Evolutionary conservation across 208 protist species (phyloP), one percentile per base, ranked within the genome.

Genomic region (Leishmania aethiopica): DNA sequence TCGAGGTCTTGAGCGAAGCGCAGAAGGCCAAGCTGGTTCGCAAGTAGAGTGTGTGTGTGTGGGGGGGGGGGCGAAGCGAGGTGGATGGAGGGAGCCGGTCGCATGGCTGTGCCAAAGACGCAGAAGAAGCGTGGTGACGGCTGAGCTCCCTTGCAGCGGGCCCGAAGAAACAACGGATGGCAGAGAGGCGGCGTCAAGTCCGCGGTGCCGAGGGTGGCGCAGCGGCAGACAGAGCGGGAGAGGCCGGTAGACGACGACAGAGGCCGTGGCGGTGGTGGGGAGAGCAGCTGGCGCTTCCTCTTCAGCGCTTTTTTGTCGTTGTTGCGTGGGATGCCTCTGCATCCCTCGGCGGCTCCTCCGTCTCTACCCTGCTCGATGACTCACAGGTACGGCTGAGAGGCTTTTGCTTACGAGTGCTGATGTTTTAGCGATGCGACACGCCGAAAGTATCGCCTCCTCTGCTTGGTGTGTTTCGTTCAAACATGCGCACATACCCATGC

Each of bases 11-110:
- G 91, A 95, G 92, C 0, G 85, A 88, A 15, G 15, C 77, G 51
- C 94, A 97, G 84, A 86, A 84, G 79, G 76, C 71, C 3, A 89
- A 93, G 77, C 86, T 97, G 42, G 19, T 94, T 11, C 55, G 66
- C 60, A 85, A 86, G 77, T 80, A 86, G 28, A 67, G 22, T 19
- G n/a, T n/a, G n/a, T n/a, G n/a, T n/a, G n/a, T n/a, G n/a, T 37
- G 37, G 45, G 45, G 28, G 28, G 45, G n/a, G 69, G 7, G 5
- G 69, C 5, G 28, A 8, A 35, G 28, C 69, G 42, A 51, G 45
- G 6, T 25, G 19, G 35, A 32, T 40, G 28, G 45, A 32, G 45
- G 3, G 13, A 19, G 28, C 0, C 10, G 6, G 15, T 37, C 3
- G 22, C 15, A 74, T 22, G 3, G 25, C 28, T 22, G 69, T 42